A percentile compares a stretch with the other conserved stretches of the same genome.
These are phyloP conservation scores for Termitomyces sp. DNA, from an alignment of 768 basidiomycete genomes.

Conservation along the genomic window DNA sequence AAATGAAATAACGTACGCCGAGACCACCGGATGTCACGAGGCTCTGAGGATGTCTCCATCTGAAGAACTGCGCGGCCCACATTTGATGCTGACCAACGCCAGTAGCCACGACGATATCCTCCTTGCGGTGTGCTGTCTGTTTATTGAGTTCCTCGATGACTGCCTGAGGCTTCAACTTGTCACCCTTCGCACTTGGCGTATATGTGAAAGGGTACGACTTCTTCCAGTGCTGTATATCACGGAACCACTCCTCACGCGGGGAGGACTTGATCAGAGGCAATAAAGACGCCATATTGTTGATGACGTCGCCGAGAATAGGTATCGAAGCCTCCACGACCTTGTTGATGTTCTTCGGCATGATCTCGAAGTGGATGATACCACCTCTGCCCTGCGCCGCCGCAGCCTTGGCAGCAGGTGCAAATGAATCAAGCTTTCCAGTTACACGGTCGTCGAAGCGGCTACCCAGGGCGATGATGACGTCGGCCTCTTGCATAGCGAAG, in stretches of 20 bases:
- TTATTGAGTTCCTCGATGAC: constrained; percentile 89
- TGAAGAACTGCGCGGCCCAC: constrained; percentile 96
- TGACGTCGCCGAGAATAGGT: constrained; percentile 92
- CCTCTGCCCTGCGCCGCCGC: constrained; percentile 85
- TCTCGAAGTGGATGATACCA: constrained; percentile 99
- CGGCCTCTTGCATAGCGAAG: constrained; percentile 95
- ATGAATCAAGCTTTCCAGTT: constrained; percentile 83
- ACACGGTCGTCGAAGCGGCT: constrained; percentile 98
- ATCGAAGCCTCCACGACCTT: constrained; percentile 96
- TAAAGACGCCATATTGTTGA: constrained; percentile 74
- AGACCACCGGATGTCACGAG: constrained; percentile 95
- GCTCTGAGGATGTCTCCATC: constrained; percentile 84
- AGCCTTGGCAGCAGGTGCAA: constrained; percentile 86
- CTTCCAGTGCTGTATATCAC: constrained; percentile 84
- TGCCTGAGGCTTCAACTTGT: constrained; percentile 92
- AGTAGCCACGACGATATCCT: constrained; percentile 83
- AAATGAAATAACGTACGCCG: constrained; percentile 61
- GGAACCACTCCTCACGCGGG: constrained; percentile 78
- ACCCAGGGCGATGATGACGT: constrained; percentile 96
- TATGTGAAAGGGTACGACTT: constrained; percentile 86
- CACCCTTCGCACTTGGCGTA: constrained; percentile 56
- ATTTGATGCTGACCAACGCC: constrained; percentile 99
- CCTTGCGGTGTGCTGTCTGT: constrained; percentile 77
- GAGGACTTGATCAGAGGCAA: constrained; percentile 70
- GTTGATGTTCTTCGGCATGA: constrained; percentile 98